Evolutionary conservation across 2,329 filamentous ascomycete species (phyloP).

Genomic region (Plectosphaerella plurivora): DNA sequence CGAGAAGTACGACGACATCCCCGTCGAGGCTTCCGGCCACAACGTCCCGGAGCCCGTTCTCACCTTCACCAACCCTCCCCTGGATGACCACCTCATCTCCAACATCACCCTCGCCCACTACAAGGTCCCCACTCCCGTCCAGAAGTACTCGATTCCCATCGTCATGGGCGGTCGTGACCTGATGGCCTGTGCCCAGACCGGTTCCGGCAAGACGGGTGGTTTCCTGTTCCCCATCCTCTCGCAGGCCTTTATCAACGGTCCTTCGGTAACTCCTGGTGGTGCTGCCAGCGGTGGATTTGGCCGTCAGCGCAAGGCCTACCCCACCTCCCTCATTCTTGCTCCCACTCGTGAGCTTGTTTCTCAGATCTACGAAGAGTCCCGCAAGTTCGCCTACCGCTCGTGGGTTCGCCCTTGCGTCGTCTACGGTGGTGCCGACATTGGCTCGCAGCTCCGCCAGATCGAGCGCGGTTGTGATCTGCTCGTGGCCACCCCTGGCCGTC

Average conservation of each 20-base stretch:
- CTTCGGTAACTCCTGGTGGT: slow-evolving; percentile 61
- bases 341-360: slow-evolving; percentile 98
- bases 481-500: slow-evolving; percentile 93
- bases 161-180: slow-evolving; percentile 97
- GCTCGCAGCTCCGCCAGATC: slow-evolving; percentile 95
- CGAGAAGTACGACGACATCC: slow-evolving; percentile 99
- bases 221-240: slow-evolving; percentile 99
- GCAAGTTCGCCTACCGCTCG: slow-evolving; percentile 97
- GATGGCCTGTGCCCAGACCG: slow-evolving; percentile 99
- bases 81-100: slow-evolving; percentile 86
- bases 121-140: slow-evolving; percentile 92
- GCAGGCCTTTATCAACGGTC: slow-evolving; percentile 91
- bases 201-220: slow-evolving; percentile 99
- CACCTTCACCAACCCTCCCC: slow-evolving; percentile 87
- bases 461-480: slow-evolving; percentile 95
- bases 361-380: slow-evolving; percentile 95
- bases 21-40: slow-evolving; percentile 91
- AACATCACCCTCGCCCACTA: slow-evolving; percentile 96
- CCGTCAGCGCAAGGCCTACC: slow-evolving; percentile 96
- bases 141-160: slow-evolving; percentile 99
- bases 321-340: slow-evolving; percentile 90
- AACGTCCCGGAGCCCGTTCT: slow-evolving; percentile 90
- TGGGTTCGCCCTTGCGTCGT: slow-evolving; percentile 99
- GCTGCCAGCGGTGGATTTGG: slow-evolving; percentile 69
- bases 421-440: slow-evolving; percentile 98